phyloP scores from a whole-genome alignment of 176 grass and related monocot genomes.

The Oryza nivara region DNA sequence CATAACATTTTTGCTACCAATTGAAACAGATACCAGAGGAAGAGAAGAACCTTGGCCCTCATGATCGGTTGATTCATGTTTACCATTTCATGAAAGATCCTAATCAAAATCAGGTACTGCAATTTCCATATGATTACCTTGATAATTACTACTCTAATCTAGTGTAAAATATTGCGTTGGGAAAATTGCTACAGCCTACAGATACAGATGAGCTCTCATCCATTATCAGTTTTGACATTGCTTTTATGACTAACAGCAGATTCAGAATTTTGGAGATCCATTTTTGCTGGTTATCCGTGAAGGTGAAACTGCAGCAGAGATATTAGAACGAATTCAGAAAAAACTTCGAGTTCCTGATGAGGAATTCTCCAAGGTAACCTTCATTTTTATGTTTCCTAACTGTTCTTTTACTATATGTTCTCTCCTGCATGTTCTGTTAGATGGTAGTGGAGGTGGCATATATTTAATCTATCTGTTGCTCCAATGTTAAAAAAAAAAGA shows the following conservation, averaged over 20 bases:
- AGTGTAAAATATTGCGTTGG: slow-evolving; percentile 16
- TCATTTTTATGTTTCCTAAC: slow-evolving; percentile 13
- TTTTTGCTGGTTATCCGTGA: slow-evolving; percentile 76
- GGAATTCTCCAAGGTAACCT: slow-evolving; percentile 74
- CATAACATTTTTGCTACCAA: slow-evolving; percentile 26
- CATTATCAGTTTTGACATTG: slow-evolving; percentile 39
- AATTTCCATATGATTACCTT: slow-evolving; percentile 20
- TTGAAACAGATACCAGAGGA: slow-evolving; percentile 78
- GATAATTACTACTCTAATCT: background rate
- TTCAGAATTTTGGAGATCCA: slow-evolving; percentile 89
- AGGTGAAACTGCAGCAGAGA: slow-evolving; percentile 68
- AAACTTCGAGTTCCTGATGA: slow-evolving; percentile 72
- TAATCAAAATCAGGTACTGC: slow-evolving; percentile 73
- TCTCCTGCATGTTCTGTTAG: background rate
- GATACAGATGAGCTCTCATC: background rate
- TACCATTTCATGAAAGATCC: slow-evolving; percentile 92
- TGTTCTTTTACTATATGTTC: slow-evolving; percentile 29
- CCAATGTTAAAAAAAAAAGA: too few relatives aligned
- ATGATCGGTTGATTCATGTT: slow-evolving; percentile 86
- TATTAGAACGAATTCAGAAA: slow-evolving; percentile 64
- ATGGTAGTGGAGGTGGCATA: background rate
- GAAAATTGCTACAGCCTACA: background rate
- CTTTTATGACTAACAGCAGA: slow-evolving; percentile 43
- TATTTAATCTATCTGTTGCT: slow-evolving; percentile 3
- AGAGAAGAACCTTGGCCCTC: slow-evolving; percentile 69